These are phyloP conservation scores for Fusarium sp. DNA, from an alignment of 2,329 filamentous ascomycete genomes.

Conservation along the genomic window DNA sequence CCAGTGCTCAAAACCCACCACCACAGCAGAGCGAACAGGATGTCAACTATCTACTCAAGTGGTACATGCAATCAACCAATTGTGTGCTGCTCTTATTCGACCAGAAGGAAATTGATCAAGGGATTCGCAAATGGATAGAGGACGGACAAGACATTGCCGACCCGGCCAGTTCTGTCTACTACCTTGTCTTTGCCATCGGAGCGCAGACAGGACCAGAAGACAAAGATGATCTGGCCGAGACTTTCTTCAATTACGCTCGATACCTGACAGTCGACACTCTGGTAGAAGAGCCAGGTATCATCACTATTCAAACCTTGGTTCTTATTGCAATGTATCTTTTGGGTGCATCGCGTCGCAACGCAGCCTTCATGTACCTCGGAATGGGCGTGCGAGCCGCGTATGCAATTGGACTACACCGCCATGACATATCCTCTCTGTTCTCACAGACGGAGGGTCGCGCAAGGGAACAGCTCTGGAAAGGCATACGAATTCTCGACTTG, in stretches of 20 bases:
- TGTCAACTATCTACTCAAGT: constrained; percentile 45
- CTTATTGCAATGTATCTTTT: constrained; percentile 54
- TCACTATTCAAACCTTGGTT: constrained; percentile 49
- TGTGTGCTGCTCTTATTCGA: constrained; percentile 49
- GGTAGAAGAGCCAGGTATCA: constrained; percentile 52
- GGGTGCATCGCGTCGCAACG: constrained; percentile 50
- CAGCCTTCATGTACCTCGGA: constrained; percentile 54
- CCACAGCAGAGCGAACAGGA: constrained; percentile 40
- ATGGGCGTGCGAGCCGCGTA: constrained; percentile 53
- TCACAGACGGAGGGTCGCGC: constrained; percentile 37
- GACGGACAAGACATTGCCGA: constrained; percentile 33
- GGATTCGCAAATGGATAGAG: constrained; percentile 47
- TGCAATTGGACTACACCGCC: constrained; percentile 48
- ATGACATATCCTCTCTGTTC: constrained; percentile 47
- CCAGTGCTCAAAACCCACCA: constrained; percentile 41
- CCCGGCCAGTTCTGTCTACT: constrained; percentile 40
- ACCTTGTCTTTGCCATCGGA: constrained; percentile 48
- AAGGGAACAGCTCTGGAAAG: constrained; percentile 50
- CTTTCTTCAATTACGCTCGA: constrained; percentile 51
- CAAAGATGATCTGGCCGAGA: constrained; percentile 49
- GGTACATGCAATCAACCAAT: constrained; percentile 48
- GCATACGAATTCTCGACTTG: constrained; percentile 48
- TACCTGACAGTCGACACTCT: constrained; percentile 48
- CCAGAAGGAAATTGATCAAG: constrained; percentile 41
- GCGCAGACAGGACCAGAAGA: constrained; percentile 50